Percentiles rank a stretch among this genome's conserved stretches.
These are phyloP conservation scores for Boletus rufocinnamomeus DNA, from an alignment of 768 basidiomycete genomes.

Conservation along the genomic window DNA sequence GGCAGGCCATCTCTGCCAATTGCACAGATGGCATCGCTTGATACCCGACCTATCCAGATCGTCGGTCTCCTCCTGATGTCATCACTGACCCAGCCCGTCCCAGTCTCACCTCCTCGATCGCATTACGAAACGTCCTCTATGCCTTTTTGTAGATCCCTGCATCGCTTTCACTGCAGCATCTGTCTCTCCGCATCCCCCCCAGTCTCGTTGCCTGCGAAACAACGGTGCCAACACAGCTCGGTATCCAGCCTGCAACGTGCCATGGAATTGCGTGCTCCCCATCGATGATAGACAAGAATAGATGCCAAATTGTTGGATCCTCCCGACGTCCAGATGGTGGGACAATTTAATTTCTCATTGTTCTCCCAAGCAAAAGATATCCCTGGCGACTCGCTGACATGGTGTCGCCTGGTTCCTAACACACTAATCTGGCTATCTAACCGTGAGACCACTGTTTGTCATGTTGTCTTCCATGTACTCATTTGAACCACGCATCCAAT, in stretches of 20 bases:
- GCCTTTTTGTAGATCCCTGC: not conserved
- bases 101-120: not conserved
- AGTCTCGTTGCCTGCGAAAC: not conserved
- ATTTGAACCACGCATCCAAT: not conserved
- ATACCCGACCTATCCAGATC: no score
- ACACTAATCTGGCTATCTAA: not conserved
- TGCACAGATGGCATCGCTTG: not conserved
- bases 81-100: not conserved
- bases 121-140: not conserved
- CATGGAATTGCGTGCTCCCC: not conserved
- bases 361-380: constrained; percentile 1
- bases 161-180: no score
- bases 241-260: not conserved
- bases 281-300: not conserved
- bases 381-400: not conserved
- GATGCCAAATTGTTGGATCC: not conserved
- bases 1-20: not conserved
- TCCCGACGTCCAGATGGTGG: not conserved
- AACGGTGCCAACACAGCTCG: not conserved
- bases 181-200: not conserved
- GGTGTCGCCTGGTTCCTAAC: not conserved
- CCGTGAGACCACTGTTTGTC: not conserved
- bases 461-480: not conserved
- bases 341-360: not conserved
- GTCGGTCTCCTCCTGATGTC: not conserved